Conservation (phyloP, 2,329 filamentous ascomycete genomes). For the Claviceps quebecensis region DNA sequence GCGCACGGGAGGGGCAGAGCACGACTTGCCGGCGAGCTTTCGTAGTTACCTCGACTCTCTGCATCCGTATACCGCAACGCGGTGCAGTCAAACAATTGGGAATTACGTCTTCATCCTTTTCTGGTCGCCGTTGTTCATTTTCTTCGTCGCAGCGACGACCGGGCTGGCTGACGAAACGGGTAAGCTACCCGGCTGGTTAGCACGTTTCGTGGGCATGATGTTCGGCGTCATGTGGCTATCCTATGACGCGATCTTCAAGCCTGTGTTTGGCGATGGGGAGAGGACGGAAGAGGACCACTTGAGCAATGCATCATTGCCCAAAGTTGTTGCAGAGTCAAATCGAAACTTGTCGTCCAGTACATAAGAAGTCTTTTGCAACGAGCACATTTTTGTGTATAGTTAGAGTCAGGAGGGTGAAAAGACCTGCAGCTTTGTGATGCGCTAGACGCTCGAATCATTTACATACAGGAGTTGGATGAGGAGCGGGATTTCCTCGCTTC, state of each 20-base stretch:
- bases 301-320: not conserved
- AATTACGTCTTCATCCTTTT: slow-evolving; percentile 43
- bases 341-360: not conserved
- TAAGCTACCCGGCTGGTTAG: slow-evolving; percentile 53
- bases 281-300: slow-evolving; percentile 27
- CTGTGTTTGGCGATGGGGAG: slow-evolving; percentile 77
- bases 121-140: slow-evolving; percentile 41
- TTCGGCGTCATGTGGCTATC: slow-evolving; percentile 34
- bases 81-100: slow-evolving; percentile 50
- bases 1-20: slow-evolving; percentile 62
- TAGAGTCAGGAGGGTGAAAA: no score
- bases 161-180: slow-evolving; percentile 54
- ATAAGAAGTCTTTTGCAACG: no score
- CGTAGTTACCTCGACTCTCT: slow-evolving; percentile 56
- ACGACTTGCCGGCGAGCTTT: slow-evolving; percentile 67
- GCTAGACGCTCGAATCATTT: no score
- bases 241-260: slow-evolving; percentile 36
- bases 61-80: slow-evolving; percentile 57
- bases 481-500: no score
- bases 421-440: no score
- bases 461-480: no score
- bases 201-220: slow-evolving; percentile 31
- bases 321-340: not conserved
- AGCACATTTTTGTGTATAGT: no score
- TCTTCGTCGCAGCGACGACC: slow-evolving; percentile 29